These are phyloP conservation scores for Ustilago nuda DNA, from an alignment of 1,284 basidiomycete species.

Conservation along the genomic window DNA sequence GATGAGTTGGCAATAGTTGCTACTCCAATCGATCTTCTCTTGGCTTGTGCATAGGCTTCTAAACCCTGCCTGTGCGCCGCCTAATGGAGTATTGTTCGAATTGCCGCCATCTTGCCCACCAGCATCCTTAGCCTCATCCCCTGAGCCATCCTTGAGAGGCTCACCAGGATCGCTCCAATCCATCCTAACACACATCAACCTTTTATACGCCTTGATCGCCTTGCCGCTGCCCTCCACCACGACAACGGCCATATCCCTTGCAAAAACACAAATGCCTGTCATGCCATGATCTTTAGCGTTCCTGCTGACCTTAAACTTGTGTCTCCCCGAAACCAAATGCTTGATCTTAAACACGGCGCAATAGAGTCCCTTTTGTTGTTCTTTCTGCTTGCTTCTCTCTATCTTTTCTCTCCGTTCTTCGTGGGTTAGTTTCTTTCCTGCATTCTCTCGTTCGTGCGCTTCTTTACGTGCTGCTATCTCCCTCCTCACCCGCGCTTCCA, in stretches of 20 bases:
- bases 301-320: conserved; percentile 94
- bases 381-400: conserved; percentile 71
- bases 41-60: conserved; percentile 18
- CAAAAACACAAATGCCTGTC: conserved; percentile 88
- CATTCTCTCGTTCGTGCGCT: conserved; percentile 89
- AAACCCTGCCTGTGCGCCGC: conserved; percentile 29
- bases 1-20: conserved; percentile 88
- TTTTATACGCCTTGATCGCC: conserved; percentile 87
- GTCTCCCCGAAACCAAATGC: conserved; percentile 88
- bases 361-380: conserved; percentile 87
- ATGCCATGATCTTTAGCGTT: conserved; percentile 92
- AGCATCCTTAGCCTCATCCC: conserved; percentile 13
- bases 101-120: background rate
- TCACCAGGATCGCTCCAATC: conserved; percentile 87
- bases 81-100: conserved; percentile 37
- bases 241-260: conserved; percentile 87
- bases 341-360: conserved; percentile 89
- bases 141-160: conserved; percentile 71
- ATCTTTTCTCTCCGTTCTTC: conserved; percentile 88
- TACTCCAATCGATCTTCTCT: conserved; percentile 74
- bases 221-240: conserved; percentile 92
- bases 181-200: conserved; percentile 87
- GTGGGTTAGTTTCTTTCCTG: conserved; percentile 87
- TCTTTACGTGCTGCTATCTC: conserved; percentile 92
- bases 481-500: conserved; percentile 91